phyloP scores from a whole-genome alignment of 345 rosid species.

The Sonneratia caseolaris region DNA sequence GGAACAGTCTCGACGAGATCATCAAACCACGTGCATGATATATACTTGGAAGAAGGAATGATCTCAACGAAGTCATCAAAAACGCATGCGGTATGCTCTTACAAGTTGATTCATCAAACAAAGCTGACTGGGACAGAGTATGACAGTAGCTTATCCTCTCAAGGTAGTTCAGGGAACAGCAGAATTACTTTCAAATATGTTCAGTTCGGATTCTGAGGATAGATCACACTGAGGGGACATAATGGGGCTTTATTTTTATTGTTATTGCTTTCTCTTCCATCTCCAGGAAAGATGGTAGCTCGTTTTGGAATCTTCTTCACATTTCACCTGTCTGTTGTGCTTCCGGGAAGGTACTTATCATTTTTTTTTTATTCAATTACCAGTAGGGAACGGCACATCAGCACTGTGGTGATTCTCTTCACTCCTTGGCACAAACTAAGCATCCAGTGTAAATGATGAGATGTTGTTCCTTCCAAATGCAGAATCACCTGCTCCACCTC shows the following conservation, averaged over 20 bases:
- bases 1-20: no score
- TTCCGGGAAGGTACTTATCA: conserved; percentile 78
- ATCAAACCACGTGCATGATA: no score
- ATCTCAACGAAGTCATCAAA: background rate
- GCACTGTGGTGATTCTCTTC: background rate
- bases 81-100: background rate
- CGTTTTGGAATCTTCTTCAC: conserved; percentile 90
- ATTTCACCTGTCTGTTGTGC: conserved; percentile 88
- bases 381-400: background rate
- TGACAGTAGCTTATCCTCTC: no score
- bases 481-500: background rate
- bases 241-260: background rate
- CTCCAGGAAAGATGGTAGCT: conserved; percentile 67
- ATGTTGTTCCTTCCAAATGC: background rate
- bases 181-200: background rate
- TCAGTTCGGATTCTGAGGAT: background rate
- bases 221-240: conserved; percentile 64
- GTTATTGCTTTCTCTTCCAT: conserved; percentile 6
- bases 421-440: background rate
- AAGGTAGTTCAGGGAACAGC: no score
- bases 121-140: no score
- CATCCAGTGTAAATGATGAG: background rate
- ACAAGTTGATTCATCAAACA: background rate
- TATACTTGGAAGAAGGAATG: background rate
- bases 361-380: background rate